These are phyloP conservation scores for Pythium dissimile DNA, from an alignment of 352 stramenopile genomes.

Conservation along the genomic window DNA sequence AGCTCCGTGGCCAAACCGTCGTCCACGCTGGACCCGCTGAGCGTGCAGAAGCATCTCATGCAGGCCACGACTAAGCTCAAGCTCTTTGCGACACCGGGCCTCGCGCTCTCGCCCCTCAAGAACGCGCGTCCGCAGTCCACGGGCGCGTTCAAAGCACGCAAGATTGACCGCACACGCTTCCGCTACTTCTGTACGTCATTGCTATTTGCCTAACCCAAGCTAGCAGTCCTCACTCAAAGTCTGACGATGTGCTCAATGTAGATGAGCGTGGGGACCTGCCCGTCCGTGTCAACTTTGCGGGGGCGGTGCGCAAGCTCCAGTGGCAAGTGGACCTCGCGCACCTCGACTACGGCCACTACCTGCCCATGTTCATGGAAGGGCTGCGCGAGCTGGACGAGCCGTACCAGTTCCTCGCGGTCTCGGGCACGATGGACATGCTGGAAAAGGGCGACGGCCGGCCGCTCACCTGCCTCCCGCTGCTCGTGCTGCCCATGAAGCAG, in stretches of 20 bases:
- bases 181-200: conserved; percentile 73
- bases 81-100: not conserved
- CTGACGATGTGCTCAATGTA: conserved; percentile 12
- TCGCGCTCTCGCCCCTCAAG: conserved; percentile 3
- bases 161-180: conserved; percentile 73
- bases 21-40: conserved; percentile 22
- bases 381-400: conserved; percentile 83
- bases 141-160: conserved; percentile 55
- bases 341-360: conserved; percentile 84
- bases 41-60: conserved; percentile 28
- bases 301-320: conserved; percentile 69
- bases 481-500: conserved; percentile 77
- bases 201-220: not conserved
- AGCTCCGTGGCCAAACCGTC: conserved; percentile 30
- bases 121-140: conserved; percentile 37
- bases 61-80: conserved; percentile 8
- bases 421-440: conserved; percentile 80
- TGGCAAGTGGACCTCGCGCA: conserved; percentile 62
- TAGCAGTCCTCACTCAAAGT: not conserved
- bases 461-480: conserved; percentile 45
- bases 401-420: conserved; percentile 80
- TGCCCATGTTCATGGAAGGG: conserved; percentile 92
- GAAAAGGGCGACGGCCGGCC: conserved; percentile 65
- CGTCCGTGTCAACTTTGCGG: conserved; percentile 69
- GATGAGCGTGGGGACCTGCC: conserved; percentile 72